These are phyloP conservation scores for Fusarium liriodendri DNA, from an alignment of 2,329 filamentous ascomycete genomes.

Conservation along the genomic window DNA sequence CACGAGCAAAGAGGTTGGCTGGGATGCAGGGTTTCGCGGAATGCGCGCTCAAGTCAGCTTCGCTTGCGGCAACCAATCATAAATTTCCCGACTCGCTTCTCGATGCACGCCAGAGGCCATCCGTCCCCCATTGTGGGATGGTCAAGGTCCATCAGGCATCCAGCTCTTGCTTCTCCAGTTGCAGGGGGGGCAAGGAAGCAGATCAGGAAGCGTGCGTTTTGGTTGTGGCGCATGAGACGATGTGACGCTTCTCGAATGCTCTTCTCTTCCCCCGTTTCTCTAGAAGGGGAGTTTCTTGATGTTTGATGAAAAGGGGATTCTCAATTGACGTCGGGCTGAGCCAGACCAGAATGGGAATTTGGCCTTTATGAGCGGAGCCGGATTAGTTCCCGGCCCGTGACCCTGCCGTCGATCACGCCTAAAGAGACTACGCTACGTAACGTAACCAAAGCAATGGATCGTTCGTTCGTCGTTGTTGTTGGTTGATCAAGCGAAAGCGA, in stretches of 20 bases:
- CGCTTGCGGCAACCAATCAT: slow-evolving; percentile 46
- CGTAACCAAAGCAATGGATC: not conserved
- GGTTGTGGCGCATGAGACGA: not conserved
- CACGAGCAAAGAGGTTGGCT: not conserved
- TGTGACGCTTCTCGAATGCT: slow-evolving; percentile 6
- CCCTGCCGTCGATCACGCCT: slow-evolving; percentile 20
- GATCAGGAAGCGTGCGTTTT: slow-evolving; percentile 2
- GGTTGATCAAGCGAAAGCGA: slow-evolving; percentile 3
- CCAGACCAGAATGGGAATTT: not conserved
- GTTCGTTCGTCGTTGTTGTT: not conserved
- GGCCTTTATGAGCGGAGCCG: not conserved
- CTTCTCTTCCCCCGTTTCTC: not conserved
- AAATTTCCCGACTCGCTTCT: slow-evolving; percentile 47
- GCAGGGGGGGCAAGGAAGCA: not conserved
- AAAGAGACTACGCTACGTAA: not conserved
- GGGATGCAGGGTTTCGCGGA: slow-evolving; percentile 33
- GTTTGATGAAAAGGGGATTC: not conserved
- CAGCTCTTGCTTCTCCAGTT: slow-evolving; percentile 10
- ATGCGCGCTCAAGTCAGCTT: slow-evolving; percentile 37
- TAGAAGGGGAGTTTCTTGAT: not conserved
- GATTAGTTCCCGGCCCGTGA: slow-evolving; percentile 21
- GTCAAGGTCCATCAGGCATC: slow-evolving; percentile 19
- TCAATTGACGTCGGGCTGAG: not conserved
- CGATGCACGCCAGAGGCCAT: slow-evolving; percentile 40
- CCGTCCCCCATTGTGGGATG: slow-evolving; percentile 1